Conservation (phyloP, 2,329 filamentous ascomycete species). For the Rhexocercosporidium sp. region DNA sequence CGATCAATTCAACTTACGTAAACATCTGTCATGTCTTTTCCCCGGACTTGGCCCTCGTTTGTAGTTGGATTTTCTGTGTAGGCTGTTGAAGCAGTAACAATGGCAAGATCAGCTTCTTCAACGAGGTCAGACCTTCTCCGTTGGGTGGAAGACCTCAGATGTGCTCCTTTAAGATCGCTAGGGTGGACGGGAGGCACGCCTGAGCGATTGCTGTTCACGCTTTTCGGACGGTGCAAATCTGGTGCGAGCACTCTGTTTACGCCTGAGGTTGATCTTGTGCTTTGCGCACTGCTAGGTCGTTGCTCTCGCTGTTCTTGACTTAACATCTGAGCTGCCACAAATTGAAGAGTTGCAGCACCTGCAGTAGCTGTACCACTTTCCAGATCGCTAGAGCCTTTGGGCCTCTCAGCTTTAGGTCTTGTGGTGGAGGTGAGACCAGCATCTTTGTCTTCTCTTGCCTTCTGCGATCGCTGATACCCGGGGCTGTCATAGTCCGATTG, state of each 20-base stretch:
- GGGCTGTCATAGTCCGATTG: too few relatives aligned
- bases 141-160: constrained; percentile 73
- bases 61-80: constrained; percentile 74
- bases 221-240: too few relatives aligned
- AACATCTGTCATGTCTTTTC: constrained; percentile 88
- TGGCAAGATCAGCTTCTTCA: constrained; percentile 51
- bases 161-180: constrained; percentile 72
- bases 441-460: constrained; percentile 32
- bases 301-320: constrained; percentile 34
- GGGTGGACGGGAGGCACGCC: constrained; percentile 74
- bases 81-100: constrained; percentile 45
- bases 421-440: constrained; percentile 31
- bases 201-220: constrained; percentile 57
- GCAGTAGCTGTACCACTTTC: constrained; percentile 33
- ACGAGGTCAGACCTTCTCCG: constrained; percentile 48
- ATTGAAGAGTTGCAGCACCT: constrained; percentile 34
- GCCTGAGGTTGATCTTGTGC: constrained; percentile 48
- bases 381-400: constrained; percentile 31
- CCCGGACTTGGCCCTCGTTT: constrained; percentile 84
- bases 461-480: too few relatives aligned
- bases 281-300: constrained; percentile 36
- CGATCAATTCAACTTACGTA: constrained; percentile 70
- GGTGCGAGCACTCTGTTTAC: too few relatives aligned
- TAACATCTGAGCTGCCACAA: constrained; percentile 37
- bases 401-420: constrained; percentile 34